Evolutionary conservation across 305 asterid genomes (phyloP), one percentile per base, ranked within the genome.

Genomic region (Plantago coronopus): DNA sequence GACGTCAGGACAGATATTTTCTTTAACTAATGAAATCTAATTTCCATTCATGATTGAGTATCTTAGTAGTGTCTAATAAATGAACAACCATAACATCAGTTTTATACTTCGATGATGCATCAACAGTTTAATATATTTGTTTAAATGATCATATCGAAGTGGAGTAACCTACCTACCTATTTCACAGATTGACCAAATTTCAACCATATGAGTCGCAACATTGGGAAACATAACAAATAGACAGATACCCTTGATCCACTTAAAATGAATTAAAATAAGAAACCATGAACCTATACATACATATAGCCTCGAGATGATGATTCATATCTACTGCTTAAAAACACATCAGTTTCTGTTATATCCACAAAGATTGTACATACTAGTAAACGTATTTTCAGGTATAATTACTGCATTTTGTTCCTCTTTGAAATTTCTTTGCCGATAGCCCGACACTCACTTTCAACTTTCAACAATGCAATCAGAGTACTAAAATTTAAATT

Each of bases 1-100:
- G 38, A 67, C 50, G 69, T 57, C 25, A 27, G 46, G 50, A 66
- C 65, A 58, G 64, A 54, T n/a, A 54, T 62, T 22, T 57, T 38
- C 62, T 53, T 57, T 70, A 55, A 60, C 48, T 18, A 42, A 59
- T 59, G 64, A 53, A 40, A 53, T 18, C 29, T 34, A 58, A 2
- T 42, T 55, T 17, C n/a, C 40, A 11, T 5, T 16, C 17, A 38
- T 19, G 27, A 27, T 23, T 54, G 54, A 17, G 17, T 51, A 22
- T 22, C 37, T 2, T 51, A 14, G 29, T 11, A 38, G 13, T 10
- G 63, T 4, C 48, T 8, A 50, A 42, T 2, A 58, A 22, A 22
- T 20, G 40, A 34, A 29, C 43, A 4, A 29, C 7, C 37, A 2
- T 9, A 7, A 20, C 16, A 19, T 48, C 18, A 23, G 37, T 51